A percentile compares a stretch with the other conserved stretches of the same genome.
These are phyloP conservation scores for Pilobolus umbonatus DNA, from an alignment of 192 early-diverging fungal species.

Conservation along the genomic window DNA sequence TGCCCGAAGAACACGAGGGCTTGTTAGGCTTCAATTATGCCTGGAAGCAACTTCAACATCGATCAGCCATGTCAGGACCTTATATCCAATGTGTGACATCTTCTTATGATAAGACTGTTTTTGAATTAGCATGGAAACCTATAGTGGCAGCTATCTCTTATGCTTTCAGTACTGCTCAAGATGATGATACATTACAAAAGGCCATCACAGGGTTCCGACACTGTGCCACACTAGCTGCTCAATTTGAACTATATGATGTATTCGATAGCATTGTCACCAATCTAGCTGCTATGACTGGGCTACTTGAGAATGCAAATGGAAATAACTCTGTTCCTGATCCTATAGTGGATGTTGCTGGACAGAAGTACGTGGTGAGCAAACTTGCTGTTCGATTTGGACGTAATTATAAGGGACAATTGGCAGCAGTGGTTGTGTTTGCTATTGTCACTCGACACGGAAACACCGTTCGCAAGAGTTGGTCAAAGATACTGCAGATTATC, in stretches of 20 bases:
- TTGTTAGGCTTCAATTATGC: conserved; percentile 91
- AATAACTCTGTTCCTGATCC: conserved; percentile 42
- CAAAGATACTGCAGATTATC: conserved; percentile 65
- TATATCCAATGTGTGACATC: conserved; percentile 54
- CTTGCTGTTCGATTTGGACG: conserved; percentile 81
- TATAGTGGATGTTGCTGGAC: conserved; percentile 40
- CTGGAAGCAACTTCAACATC: conserved; percentile 77
- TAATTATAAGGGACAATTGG: conserved; percentile 86
- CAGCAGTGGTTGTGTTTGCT: conserved; percentile 82
- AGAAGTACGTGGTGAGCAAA: conserved; percentile 53
- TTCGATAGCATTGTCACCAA: conserved; percentile 76
- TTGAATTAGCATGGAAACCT: conserved; percentile 69
- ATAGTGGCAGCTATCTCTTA: conserved; percentile 76
- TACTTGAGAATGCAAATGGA: conserved; percentile 38
- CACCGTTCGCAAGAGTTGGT: conserved; percentile 65
- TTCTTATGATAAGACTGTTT: conserved; percentile 77
- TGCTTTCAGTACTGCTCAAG: conserved; percentile 78
- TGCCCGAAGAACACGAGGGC: conserved; percentile 96
- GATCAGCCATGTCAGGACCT: conserved; percentile 43
- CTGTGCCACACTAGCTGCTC: conserved; percentile 65
- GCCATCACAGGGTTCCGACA: conserved; percentile 75
- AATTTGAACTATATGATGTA: conserved; percentile 67
- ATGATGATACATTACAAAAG: conserved; percentile 73
- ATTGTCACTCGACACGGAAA: conserved; percentile 65
- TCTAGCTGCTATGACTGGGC: conserved; percentile 70